phyloP scores from a whole-genome alignment of 306 rosid genomes.

The Fragaria iinumae region DNA sequence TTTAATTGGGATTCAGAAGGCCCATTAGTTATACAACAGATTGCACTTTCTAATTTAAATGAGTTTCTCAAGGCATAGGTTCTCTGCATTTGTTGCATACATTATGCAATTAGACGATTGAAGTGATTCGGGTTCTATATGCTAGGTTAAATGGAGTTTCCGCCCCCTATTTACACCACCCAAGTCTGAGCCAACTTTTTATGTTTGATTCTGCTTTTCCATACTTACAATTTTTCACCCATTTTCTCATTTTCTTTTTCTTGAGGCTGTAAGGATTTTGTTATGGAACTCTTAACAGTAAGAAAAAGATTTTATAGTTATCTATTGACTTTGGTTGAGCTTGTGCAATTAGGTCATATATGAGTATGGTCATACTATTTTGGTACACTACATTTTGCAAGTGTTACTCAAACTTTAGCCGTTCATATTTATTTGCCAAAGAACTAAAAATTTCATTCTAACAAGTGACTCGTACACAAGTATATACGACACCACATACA shows the following conservation, averaged over 20 bases:
- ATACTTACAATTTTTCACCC: background rate
- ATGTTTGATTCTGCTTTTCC: conserved; percentile 17
- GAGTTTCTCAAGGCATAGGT: conserved; percentile 27
- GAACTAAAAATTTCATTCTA: too few species aligned
- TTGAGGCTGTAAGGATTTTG: conserved; percentile 14
- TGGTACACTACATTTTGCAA: too few species aligned
- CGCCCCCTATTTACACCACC: conserved; percentile 24
- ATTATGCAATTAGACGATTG: conserved; percentile 23
- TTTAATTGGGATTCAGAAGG: conserved; percentile 69
- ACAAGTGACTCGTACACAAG: too few species aligned
- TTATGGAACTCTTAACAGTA: background rate
- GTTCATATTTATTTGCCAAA: too few species aligned
- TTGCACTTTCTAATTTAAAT: conserved; percentile 20
- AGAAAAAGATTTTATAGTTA: background rate
- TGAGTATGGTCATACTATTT: too few species aligned
- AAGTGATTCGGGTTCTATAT: conserved; percentile 28
- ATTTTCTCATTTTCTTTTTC: background rate
- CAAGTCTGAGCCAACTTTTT: conserved; percentile 15
- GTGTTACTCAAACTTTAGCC: too few species aligned
- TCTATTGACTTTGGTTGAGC: background rate
- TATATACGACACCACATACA: too few species aligned
- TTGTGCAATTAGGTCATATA: background rate
- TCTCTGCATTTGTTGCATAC: conserved; percentile 27
- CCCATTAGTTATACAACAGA: conserved; percentile 17
- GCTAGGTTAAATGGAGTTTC: conserved; percentile 36